Base-by-base conservation (phyloP, 2,329 filamentous ascomycete species). In the Fusarium sororula region DNA sequence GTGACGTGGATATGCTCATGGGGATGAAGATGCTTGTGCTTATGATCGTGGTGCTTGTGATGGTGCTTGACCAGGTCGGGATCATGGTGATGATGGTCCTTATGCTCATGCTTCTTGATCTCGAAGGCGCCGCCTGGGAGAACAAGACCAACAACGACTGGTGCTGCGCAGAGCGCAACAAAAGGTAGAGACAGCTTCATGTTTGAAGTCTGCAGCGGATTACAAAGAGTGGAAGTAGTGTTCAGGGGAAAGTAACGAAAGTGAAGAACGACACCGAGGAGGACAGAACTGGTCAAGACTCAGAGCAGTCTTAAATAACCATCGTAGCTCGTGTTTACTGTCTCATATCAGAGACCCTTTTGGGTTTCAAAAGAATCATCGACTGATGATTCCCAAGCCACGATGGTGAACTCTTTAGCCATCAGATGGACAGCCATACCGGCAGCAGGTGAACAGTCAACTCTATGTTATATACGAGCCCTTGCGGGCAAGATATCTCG, bases 121-220 rank as follows among this genome's bases (percentile, higher is more conserved):
- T 22, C 42, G 20, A 45, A 66, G 45, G 48, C 61, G 41, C 39
- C 38, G 28, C 20, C 41, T 14, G 63, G 64, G 10, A 63, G 9
- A 11, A 47, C 53, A 13, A 73, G 26, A 18, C 65, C 54, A 41
- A 73, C 63, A 26, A 65, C 55, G 26, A 47, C 66, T 22, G 78
- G 72, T 17, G 69, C 28, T 45, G 70, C 77, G 56, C 73, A 73
- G 60, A 80, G 68, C 55, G 70, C 72, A 39, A 74, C 44, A 17
- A 78, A 28, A 28, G 74, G 73, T 24, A 79, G 26, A 15, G 62
- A 68, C 47, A 77, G 55, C 66, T 66, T 79, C 78, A 80, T 80
- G 45, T 20, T 73, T 70, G 53, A 62, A 39, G 35, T 24, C 24
- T 42, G 20, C 10, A 58, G 22, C 11, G 24, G 22, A 32, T 57